Conservation (phyloP, 495 filamentous ascomycete species). For the Acidiella bohemica region DNA sequence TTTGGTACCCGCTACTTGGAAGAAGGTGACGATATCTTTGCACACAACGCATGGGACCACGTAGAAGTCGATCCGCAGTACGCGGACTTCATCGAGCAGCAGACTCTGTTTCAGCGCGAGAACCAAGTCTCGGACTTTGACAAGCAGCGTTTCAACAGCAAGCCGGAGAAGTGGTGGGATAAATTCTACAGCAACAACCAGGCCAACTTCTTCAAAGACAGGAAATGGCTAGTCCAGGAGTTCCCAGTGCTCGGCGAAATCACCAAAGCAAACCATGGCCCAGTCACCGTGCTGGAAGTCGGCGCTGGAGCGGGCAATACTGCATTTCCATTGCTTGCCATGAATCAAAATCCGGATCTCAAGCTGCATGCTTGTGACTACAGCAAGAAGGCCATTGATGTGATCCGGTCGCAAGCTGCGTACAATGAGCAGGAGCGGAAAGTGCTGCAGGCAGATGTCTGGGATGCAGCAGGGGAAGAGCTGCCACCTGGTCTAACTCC, state of each 20-base stretch:
- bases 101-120: conserved; percentile 69
- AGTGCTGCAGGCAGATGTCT: conserved; percentile 72
- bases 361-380: conserved; percentile 88
- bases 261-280: conserved; percentile 47
- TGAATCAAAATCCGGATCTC: conserved; percentile 67
- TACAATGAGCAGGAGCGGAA: conserved; percentile 42
- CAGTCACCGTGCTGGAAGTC: conserved; percentile 63
- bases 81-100: conserved; percentile 62
- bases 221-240: conserved; percentile 91
- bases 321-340: conserved; percentile 70
- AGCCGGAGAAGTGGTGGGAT: conserved; percentile 94
- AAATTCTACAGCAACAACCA: conserved; percentile 92
- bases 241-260: conserved; percentile 70
- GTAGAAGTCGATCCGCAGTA: conserved; percentile 78
- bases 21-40: conserved; percentile 72
- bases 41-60: conserved; percentile 98
- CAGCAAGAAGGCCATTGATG: conserved; percentile 74
- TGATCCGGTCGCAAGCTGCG: conserved; percentile 61
- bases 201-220: conserved; percentile 94
- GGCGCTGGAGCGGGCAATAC: conserved; percentile 95
- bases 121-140: conserved; percentile 80
- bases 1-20: conserved; percentile 83
- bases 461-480: conserved; percentile 56
- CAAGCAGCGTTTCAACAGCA: conserved; percentile 66
- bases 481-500: conserved; percentile 64